Conservation (phyloP, 768 basidiomycete species). For the Mycena maculata region DNA sequence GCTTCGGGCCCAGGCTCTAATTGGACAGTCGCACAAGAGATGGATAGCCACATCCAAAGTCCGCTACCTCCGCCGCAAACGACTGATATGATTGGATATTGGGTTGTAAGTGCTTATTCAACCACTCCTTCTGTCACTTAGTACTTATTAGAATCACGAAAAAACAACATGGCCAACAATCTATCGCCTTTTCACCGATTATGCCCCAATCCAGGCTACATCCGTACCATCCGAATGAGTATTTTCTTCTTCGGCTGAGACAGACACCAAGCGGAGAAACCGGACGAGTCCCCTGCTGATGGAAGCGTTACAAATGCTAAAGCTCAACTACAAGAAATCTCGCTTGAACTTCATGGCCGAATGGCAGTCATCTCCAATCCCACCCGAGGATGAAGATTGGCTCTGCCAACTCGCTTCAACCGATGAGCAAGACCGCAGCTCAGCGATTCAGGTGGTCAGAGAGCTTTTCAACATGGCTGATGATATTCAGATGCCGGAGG, state of each 20-base stretch:
- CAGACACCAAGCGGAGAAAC: not conserved
- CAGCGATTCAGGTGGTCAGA: not conserved
- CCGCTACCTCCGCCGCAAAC: not conserved
- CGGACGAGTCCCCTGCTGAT: not conserved
- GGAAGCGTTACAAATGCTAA: not conserved
- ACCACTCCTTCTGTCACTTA: not conserved
- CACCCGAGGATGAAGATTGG: slow-evolving; percentile 8
- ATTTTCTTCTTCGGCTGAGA: slow-evolving; percentile 2
- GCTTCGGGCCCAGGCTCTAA: not conserved
- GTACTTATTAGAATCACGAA: not conserved
- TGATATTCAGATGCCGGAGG: not conserved
- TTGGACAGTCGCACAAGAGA: slow-evolving; percentile 8
- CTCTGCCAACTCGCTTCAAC: slow-evolving; percentile 10
- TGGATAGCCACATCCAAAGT: slow-evolving; percentile 5
- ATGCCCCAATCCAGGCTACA: slow-evolving; percentile 13
- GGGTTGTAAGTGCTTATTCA: not conserved
- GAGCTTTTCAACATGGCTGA: too few relatives aligned
- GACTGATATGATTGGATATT: not conserved
- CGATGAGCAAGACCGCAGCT: not conserved
- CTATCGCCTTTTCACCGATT: slow-evolving; percentile 11
- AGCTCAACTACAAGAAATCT: slow-evolving; percentile 14
- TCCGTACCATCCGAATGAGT: slow-evolving; percentile 8
- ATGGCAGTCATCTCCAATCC: slow-evolving; percentile 5
- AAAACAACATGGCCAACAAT: slow-evolving; percentile 17
- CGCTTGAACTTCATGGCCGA: slow-evolving; percentile 12